Evolutionary conservation across 805 yeast species (phyloP), one percentile per base, ranked within the genome.

Genomic region (Yarrowia alimentaria): DNA sequence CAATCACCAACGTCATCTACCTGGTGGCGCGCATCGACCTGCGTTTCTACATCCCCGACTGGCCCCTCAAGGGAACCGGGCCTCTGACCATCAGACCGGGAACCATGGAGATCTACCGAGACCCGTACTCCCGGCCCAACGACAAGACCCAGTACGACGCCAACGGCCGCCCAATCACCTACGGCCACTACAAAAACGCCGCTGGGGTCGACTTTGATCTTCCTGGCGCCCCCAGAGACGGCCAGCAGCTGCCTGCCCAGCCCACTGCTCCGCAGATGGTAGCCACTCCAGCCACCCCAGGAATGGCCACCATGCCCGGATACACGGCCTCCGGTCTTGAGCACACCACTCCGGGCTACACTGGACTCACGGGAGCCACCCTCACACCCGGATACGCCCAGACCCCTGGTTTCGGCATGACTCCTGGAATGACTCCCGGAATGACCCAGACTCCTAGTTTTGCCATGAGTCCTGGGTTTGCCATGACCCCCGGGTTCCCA

Each of bases 41-140:
- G 60, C 74, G 93, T 63, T 85, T 85, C 67, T 85, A 85, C 72
- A 80, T 85, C 64, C 91, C 93, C 13, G 90, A 83, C 63, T 65
- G 64, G 35, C 67, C 78, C 53, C 75, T 71, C 9, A 59, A 61
- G 30, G 65, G 51, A 20, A 7, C 33, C 17, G 52, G 52, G 1
- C 50, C 50, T 11, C 47, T 40, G 2, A 28, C 33, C 14, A 26
- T 40, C 33, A 26, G 19, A 25, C 25, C 47, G 25, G 47, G 33
- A 4, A 40, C 47, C 32, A 40, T 26, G 33, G 47, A 40, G 47
- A 40, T 40, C 33, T 40, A 7, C 32, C 25, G 47, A 28, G 33
- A 40, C 24, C 32, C 47, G 11, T 26, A 40, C 19, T 40, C 47
- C 18, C 25, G 13, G 13, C 47, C 47, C 33, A 24, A 7, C 7